Base-by-base conservation (phyloP, 805 yeast species). In the Saturnispora hagleri region DNA sequence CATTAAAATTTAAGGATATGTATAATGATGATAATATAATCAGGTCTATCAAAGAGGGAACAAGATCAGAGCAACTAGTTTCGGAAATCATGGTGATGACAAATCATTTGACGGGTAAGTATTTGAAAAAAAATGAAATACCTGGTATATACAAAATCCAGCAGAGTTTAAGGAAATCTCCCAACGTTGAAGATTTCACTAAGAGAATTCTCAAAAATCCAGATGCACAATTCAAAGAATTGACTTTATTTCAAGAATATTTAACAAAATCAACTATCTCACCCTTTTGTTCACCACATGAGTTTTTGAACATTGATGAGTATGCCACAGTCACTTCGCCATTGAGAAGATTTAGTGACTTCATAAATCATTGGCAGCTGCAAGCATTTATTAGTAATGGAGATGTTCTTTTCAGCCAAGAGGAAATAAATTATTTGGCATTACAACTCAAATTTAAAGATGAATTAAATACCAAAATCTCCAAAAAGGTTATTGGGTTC, bases 311-410 rank as follows among this genome's bases (percentile, higher is more conserved):
- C 3, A 66, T 86, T 8, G 64, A 67, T 0, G 63, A 69, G 5
- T 89, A 90, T 60, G 73, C 84, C 5, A 85, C 88, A 18, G 83
- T 86, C 8, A 90, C 98, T 0, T 89, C 97, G 0, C 98, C 99
- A 2, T 70, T 93, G 56, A 74, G 98, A 63, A 72, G 98, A 57
- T 85, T 78, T 57, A 82, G 85, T 6, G 98, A 91, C 64, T 66
- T 89, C 54, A 64, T 89, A 8, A 83, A 84, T 60, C 97, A 90
- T 60, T 78, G 90, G 79, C 91, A 86, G 59, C 55, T 87, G 1
- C 83, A 80, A 51, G 62, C 79, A 1, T 64, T 61, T 50, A 51
- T 82, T 15, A 56, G 55, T 3, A 56, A 55, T 15, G 63, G 58
- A 34, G 59, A 47, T 53, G 58, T 65, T 1, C 40, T 59, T n/a